Base-by-base conservation (phyloP, 148 eudicot genomes). In the Arbutus unedo region DNA sequence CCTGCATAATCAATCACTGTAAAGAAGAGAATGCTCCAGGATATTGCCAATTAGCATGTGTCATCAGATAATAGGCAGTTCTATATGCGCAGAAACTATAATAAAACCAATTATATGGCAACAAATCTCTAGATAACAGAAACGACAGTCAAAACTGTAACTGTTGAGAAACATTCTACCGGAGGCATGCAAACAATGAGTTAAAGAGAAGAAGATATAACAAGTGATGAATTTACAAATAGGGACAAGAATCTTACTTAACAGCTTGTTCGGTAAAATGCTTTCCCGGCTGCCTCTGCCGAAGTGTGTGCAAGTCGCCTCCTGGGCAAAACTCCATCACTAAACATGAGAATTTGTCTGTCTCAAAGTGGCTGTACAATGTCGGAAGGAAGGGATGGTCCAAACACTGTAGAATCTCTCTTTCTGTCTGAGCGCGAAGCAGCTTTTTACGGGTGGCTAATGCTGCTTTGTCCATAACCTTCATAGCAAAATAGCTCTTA, bases 321-420 rank as follows among this genome's bases (percentile, higher is more conserved):
- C 79, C 79, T 25, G 79, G 79, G 60, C 78, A 75, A 50, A 75
- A 75, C 78, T 75, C 78, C 78, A 75, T 75, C 41, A 75, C 78
- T 57, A 75, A 50, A 75, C 78, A 75, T 23, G 78, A 75, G 78
- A 75, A 75, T 50, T 75, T 75, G 38, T 75, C 78, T 13, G 78
- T 75, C 78, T 75, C 78, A 25, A 75, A 75, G 21, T 75, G 78
- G 23, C 56, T 48, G 41, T 75, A 75, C 14, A 75, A 50, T 25
- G 57, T 75, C 8, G 78, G 78, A 75, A 75, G 78, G 78, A 75
- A 75, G 19, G 78, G 78, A 75, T 75, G 78, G 57, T 75, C 78
- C 78, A 75, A 75, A 50, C 56, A 75, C 78, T 75, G 78, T 23
- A 75, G 57, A n/a, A 75, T 75, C 78, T 75, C 78, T 75, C 78